Evolutionary conservation across 2,329 filamentous ascomycete genomes (phyloP), one percentile per base, ranked within the genome.

Genomic region (Penicillium crustosum): DNA sequence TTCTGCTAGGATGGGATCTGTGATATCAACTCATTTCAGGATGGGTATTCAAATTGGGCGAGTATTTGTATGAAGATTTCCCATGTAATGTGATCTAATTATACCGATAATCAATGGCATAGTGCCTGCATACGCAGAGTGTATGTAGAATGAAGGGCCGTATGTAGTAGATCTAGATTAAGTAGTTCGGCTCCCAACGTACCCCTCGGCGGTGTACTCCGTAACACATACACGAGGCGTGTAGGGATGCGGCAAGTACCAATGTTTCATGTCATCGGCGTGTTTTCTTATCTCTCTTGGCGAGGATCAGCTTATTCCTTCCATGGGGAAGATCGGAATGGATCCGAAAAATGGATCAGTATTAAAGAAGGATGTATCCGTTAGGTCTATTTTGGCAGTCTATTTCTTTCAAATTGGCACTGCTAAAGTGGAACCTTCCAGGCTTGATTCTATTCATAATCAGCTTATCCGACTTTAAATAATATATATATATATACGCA

Each of bases 341-440:
- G 55, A 60, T 31, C 55, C 62, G 60, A 60, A 58, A 43, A 49
- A 51, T 23, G 38, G 58, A 27, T 35, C 50, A 25, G 25, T 49
- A 39, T 48, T 45, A 49, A 62, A 54, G 29, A 41, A 39, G 15
- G 31, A 7, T 17, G 17, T 19, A 7, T 41, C 45, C 38, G 21
- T 17, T 21, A 13, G 25, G 23, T 39, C 31, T 27, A 12, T 23
- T 42, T 6, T 25, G 29, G n/a, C 25, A 43, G 25, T 33, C n/a
- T 27, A 49, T 48, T 36, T 25, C 19, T 21, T 21, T 29, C 15
- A 25, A 48, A 19, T 36, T 36, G 12, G 25, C 8, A 27, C 6
- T n/a, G 4, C 29, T 27, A 12, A 35, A 43, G 29, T 23, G 19
- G 29, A 43, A 43, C 21, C 7, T n/a, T 48, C 9, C 15, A 48